Percentiles rank a stretch among this genome's conserved stretches.
phyloP scores from a whole-genome alignment of 176 grass and related monocot genomes.

The Elaeis guineensis region DNA sequence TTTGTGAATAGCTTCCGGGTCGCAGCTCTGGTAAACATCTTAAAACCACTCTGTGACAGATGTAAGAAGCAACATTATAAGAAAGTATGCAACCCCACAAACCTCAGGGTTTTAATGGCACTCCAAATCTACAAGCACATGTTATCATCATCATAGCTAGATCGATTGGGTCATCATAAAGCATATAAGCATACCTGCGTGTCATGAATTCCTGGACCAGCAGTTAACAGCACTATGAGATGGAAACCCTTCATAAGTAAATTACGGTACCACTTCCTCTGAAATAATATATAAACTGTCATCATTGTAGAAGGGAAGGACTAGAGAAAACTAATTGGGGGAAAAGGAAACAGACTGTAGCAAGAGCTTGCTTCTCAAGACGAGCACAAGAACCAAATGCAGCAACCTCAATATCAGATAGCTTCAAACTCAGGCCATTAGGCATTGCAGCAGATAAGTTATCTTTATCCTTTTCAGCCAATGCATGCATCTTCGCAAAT shows the following conservation, averaged over 20 bases:
- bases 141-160: no score
- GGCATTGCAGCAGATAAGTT: constrained; percentile 12
- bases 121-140: no score
- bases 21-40: constrained; percentile 93
- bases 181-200: constrained; percentile 54
- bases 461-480: constrained; percentile 38
- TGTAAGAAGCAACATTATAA: not conserved
- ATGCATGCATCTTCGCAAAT: constrained; percentile 33
- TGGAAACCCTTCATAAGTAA: constrained; percentile 99
- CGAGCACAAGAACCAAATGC: constrained; percentile 91
- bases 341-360: constrained; percentile 45
- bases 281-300: constrained; percentile 2
- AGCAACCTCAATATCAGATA: constrained; percentile 65
- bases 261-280: constrained; percentile 98
- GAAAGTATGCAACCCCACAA: not conserved
- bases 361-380: constrained; percentile 95
- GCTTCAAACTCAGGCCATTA: constrained; percentile 30
- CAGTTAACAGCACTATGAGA: constrained; percentile 74
- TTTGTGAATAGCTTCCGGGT: constrained; percentile 89
- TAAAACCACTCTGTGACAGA: constrained; percentile 80
- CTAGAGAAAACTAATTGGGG: not conserved
- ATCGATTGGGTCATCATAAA: not conserved
- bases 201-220: constrained; percentile 77
- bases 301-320: no score
- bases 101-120: no score